These are phyloP conservation scores for Penicillium bialowiezense DNA, from an alignment of 495 filamentous ascomycete genomes.

Conservation along the genomic window DNA sequence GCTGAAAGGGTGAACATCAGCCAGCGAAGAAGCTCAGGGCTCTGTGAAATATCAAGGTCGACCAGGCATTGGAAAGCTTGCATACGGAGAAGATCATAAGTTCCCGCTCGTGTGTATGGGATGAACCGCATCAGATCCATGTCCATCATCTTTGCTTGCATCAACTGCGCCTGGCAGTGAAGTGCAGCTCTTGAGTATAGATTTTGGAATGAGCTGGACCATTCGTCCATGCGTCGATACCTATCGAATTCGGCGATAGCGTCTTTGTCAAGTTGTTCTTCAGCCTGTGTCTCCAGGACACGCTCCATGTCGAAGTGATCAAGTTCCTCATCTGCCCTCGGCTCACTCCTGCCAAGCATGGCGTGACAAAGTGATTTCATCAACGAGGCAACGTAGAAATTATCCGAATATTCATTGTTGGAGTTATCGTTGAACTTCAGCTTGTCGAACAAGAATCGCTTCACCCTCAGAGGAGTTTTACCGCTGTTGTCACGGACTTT, in stretches of 20 bases:
- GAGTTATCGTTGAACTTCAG: conserved; percentile 91
- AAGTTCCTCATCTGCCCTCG: conserved; percentile 35
- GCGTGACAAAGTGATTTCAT: conserved; percentile 77
- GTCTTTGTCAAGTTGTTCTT: conserved; percentile 62
- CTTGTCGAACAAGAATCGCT: conserved; percentile 80
- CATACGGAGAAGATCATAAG: conserved; percentile 74
- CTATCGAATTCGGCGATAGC: conserved; percentile 85
- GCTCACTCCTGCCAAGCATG: conserved; percentile 55
- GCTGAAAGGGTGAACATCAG: conserved; percentile 68
- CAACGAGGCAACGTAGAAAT: conserved; percentile 78
- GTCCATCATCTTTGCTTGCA: conserved; percentile 66
- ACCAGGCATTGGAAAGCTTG: conserved; percentile 80
- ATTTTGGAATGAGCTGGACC: conserved; percentile 88
- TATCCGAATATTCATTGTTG: conserved; percentile 81
- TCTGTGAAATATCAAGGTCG: conserved; percentile 68
- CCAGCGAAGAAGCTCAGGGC: conserved; percentile 60
- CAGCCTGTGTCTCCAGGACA: conserved; percentile 53
- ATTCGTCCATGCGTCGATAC: conserved; percentile 90
- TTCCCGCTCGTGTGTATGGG: conserved; percentile 75
- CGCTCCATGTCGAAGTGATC: conserved; percentile 48
- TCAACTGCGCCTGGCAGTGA: conserved; percentile 69
- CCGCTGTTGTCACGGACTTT: conserved; percentile 72
- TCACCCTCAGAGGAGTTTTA: conserved; percentile 69
- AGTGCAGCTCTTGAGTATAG: conserved; percentile 80
- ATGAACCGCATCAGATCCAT: conserved; percentile 65